These are phyloP conservation scores for Aspergillus sp. DNA, from an alignment of 2,329 filamentous ascomycete species.

Conservation along the genomic window DNA sequence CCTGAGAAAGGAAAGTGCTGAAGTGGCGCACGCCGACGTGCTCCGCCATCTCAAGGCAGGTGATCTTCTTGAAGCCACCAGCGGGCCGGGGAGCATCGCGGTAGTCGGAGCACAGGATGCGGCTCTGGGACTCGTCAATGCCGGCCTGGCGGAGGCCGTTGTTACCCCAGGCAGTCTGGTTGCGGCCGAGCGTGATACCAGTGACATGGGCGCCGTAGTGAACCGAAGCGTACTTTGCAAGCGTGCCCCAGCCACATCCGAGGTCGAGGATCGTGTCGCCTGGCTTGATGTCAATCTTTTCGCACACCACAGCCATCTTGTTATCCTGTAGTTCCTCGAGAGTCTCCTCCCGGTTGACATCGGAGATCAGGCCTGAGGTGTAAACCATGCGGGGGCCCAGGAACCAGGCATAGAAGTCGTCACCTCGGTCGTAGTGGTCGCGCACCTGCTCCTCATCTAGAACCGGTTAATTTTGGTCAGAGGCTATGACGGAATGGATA, in stretches of 20 bases:
- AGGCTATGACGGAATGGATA: slow-evolving; percentile 2
- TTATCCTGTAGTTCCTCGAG: slow-evolving; percentile 97
- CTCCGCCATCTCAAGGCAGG: slow-evolving; percentile 96
- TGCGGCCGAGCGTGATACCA: slow-evolving; percentile 87
- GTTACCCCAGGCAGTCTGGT: slow-evolving; percentile 97
- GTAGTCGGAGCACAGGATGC: slow-evolving; percentile 93
- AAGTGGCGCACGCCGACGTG: slow-evolving; percentile 94
- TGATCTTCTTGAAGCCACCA: slow-evolving; percentile 85
- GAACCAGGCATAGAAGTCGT: slow-evolving; percentile 99
- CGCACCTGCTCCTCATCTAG: slow-evolving; percentile 94
- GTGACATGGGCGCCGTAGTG: slow-evolving; percentile 82
- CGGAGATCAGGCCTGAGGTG: slow-evolving; percentile 87
- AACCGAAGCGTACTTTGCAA: slow-evolving; percentile 82
- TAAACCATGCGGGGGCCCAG: slow-evolving; percentile 98
- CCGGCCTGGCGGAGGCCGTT: slow-evolving; percentile 72
- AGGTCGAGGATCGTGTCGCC: slow-evolving; percentile 85
- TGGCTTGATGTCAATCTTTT: slow-evolving; percentile 79
- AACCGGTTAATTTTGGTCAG: slow-evolving; percentile 20
- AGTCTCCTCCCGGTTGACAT: slow-evolving; percentile 76
- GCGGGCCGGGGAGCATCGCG: slow-evolving; percentile 77
- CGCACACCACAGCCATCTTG: slow-evolving; percentile 88
- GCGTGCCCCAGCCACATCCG: slow-evolving; percentile 95
- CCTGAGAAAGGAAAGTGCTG: slow-evolving; percentile 68
- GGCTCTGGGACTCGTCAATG: slow-evolving; percentile 77
- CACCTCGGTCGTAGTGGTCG: slow-evolving; percentile 93